Base-by-base conservation (phyloP, 1,284 basidiomycete genomes). In the Gomphus sp. region DNA sequence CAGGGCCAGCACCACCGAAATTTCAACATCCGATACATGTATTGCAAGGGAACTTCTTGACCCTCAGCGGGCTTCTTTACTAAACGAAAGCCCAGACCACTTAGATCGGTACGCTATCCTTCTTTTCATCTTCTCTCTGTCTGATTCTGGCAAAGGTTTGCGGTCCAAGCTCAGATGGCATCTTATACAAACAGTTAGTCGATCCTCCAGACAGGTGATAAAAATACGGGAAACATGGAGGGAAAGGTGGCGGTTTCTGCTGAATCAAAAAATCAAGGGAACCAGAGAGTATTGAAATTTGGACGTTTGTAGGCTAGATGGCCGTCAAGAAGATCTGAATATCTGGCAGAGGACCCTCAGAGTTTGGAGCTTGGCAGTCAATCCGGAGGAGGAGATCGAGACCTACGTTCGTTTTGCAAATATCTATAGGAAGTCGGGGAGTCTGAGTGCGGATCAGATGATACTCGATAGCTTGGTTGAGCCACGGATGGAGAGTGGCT, bases 371-470 rank as follows among this genome's bases (percentile, higher is more conserved):
- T 74, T 84, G 51, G 81, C 84, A 52, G 70, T 84, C 36, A 80
- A 76, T 4, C 81, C 82, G 0, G 76, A 74, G 36, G 80, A 85
- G 65, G 80, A 83, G 64, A 81, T 78, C 60, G 78, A 82, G 60
- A 83, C 81, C 62, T 82, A 80, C 80, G 83, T 85, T 72, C 80
- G 81, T 67, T 84, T 85, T 65, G 81, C 82, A 50, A 83, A 84
- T 63, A 70, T 85, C 6, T 84, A 82, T 63, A 76, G 82, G 59
- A 82, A 81, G 64, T 80, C 79, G 16, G 81, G 81, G 55, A 73
- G 82, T 3, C 74, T 83, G 64, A 76, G 77, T 50, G 68, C 84
- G 37, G 81, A 81, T 2, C 79, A 82, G 62, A 82, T 84, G 72
- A 82, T 81, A 28, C 73, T 85, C 63, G 81, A 81, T 52, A 78